These are phyloP conservation scores for Graphilbum fragrans DNA, from an alignment of 2,329 filamentous ascomycete genomes.

Conservation along the genomic window DNA sequence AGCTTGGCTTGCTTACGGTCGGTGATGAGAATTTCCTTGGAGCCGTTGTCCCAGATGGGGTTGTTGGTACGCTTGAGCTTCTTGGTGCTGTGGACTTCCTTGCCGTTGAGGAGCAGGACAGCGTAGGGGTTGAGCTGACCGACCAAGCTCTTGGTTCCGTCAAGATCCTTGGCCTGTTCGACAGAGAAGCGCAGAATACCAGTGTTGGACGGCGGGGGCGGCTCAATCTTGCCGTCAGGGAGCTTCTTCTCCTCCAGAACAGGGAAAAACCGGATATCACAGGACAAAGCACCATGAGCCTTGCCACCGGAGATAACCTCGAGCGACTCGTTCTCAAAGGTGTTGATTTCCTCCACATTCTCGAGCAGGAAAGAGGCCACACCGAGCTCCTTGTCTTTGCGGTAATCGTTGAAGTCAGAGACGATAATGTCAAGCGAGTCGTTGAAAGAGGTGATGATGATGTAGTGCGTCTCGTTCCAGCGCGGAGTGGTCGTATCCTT, in stretches of 20 bases:
- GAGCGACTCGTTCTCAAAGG: constrained; percentile 73
- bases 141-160: constrained; percentile 82
- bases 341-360: constrained; percentile 60
- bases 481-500: constrained; percentile 74
- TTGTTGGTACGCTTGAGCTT: constrained; percentile 96
- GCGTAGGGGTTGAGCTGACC: constrained; percentile 89
- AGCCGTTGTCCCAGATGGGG: constrained; percentile 87
- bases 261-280: constrained; percentile 90
- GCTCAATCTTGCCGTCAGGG: constrained; percentile 65
- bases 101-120: constrained; percentile 77
- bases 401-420: constrained; percentile 89
- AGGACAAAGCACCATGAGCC: constrained; percentile 64
- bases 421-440: constrained; percentile 76
- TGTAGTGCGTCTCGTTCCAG: constrained; percentile 95
- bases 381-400: constrained; percentile 93
- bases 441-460: constrained; percentile 84
- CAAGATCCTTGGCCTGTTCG: constrained; percentile 92
- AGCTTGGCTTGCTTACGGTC: constrained; percentile 84
- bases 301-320: constrained; percentile 80
- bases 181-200: constrained; percentile 90
- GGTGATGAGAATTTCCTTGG: constrained; percentile 89
- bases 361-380: constrained; percentile 77
- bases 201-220: constrained; percentile 79
- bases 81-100: constrained; percentile 78
- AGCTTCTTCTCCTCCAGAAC: constrained; percentile 63